Evolutionary conservation across 495 filamentous ascomycete genomes (phyloP).

Genomic region (Oleoguttula mirabilis): DNA sequence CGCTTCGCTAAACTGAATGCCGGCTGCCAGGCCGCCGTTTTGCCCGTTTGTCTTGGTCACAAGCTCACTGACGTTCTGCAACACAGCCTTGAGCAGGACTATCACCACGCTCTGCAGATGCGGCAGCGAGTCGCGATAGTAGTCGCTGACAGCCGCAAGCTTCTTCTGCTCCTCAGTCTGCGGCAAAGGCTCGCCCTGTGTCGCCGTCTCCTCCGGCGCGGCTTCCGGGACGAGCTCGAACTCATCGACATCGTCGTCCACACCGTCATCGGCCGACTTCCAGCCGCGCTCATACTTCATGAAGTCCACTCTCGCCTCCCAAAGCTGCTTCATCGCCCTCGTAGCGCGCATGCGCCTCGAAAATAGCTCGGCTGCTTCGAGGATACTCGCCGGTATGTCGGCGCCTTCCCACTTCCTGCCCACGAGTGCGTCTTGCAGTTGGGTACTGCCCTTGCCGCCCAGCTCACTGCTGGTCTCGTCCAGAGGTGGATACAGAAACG

Average conservation of each 20-base stretch:
- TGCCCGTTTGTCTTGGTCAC: slow-evolving; percentile 42
- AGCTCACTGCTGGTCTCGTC: slow-evolving; percentile 71
- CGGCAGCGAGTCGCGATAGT: slow-evolving; percentile 66
- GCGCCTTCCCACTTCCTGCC: slow-evolving; percentile 78
- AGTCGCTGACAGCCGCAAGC: slow-evolving; percentile 56
- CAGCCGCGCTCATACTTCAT: slow-evolving; percentile 65
- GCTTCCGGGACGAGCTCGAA: slow-evolving; percentile 14
- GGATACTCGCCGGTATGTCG: slow-evolving; percentile 81
- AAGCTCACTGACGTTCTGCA: slow-evolving; percentile 64
- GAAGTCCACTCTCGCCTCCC: slow-evolving; percentile 83
- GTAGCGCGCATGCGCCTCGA: slow-evolving; percentile 80
- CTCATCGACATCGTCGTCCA: slow-evolving; percentile 19
- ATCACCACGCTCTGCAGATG: slow-evolving; percentile 90
- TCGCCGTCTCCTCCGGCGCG: slow-evolving; percentile 8
- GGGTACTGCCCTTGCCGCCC: slow-evolving; percentile 72
- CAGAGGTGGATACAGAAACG: slow-evolving; percentile 88
- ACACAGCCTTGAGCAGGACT: slow-evolving; percentile 74
- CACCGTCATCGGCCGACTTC: slow-evolving; percentile 18
- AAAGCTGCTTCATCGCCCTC: slow-evolving; percentile 79
- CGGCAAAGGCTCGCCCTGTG: slow-evolving; percentile 11
- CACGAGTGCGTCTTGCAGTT: slow-evolving; percentile 61
- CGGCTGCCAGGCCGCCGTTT: slow-evolving; percentile 31
- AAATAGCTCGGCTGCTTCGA: slow-evolving; percentile 91
- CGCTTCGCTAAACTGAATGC: slow-evolving; percentile 29
- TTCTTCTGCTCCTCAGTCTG: slow-evolving; percentile 11